These are phyloP conservation scores for Termitomyces sp. DNA, from an alignment of 768 basidiomycete genomes.

Conservation along the genomic window DNA sequence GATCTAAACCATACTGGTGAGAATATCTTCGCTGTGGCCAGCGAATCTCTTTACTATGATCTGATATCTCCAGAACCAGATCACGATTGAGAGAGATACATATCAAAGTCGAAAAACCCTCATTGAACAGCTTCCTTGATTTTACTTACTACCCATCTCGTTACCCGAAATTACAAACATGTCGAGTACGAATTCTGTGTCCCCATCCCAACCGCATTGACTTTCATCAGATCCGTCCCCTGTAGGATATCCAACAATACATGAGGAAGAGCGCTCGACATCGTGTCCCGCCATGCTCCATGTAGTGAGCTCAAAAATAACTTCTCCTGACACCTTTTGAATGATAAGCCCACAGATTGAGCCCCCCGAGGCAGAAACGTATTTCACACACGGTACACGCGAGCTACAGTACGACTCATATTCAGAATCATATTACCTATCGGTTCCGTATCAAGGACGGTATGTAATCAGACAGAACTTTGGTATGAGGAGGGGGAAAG, in stretches of 20 bases:
- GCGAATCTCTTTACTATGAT: neutral
- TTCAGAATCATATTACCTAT: slow-evolving; percentile 4
- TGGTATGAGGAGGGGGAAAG: slow-evolving; percentile 1
- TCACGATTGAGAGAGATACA: neutral
- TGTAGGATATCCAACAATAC: neutral
- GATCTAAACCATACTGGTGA: neutral
- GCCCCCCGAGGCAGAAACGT: slow-evolving; percentile 5
- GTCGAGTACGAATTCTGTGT: neutral
- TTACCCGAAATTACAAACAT: neutral
- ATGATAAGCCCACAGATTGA: neutral
- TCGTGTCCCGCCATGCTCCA: slow-evolving; percentile 2
- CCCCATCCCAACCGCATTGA: neutral
- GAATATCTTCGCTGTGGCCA: neutral
- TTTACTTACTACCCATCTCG: neutral
- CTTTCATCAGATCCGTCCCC: neutral
- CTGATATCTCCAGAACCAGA: neutral
- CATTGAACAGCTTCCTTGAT: neutral
- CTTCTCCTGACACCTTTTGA: neutral
- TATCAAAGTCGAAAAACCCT: neutral
- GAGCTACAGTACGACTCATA: slow-evolving; percentile 6
- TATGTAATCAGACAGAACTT: slow-evolving; percentile 8
- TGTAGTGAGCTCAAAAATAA: slow-evolving; percentile 1
- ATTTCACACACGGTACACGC: slow-evolving; percentile 5
- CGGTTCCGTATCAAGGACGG: slow-evolving; percentile 6
- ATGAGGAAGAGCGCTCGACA: neutral